A percentile compares a stretch with the other conserved stretches of the same genome.
These are phyloP conservation scores for Parvularia atlantis DNA, from an alignment of 78 protist genomes.

Conservation along the genomic window DNA sequence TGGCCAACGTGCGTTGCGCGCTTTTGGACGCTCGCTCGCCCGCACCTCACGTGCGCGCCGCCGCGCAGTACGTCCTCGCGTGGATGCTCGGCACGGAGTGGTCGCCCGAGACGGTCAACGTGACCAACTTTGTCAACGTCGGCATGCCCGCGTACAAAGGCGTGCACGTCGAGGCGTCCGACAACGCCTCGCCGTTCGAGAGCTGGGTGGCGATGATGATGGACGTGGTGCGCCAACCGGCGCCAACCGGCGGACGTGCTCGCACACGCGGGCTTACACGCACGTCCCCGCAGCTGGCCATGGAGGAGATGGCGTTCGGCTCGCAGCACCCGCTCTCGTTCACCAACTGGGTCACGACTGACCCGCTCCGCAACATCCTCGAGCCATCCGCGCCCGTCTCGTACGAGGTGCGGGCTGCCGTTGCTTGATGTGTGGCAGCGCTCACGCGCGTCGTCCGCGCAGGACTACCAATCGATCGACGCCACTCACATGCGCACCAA, in stretches of 20 bases:
- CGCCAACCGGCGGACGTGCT: no score
- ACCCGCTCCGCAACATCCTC: neutral
- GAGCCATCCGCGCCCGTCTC: neutral
- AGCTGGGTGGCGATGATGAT: slow-evolving; percentile 12
- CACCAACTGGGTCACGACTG: slow-evolving; percentile 20
- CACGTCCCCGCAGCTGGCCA: neutral
- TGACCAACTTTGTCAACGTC: neutral
- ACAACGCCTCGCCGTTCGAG: neutral
- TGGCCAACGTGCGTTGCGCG: no score
- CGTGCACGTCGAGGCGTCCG: neutral
- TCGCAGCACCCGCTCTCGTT: neutral
- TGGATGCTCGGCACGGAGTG: slow-evolving; percentile 9
- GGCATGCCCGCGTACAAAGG: neutral
- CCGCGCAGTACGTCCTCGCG: neutral
- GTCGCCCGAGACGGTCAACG: neutral
- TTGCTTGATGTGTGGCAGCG: no score
- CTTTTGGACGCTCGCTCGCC: no score
- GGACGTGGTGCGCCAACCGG: no score
- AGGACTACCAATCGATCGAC: slow-evolving; percentile 1
- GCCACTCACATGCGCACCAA: neutral
- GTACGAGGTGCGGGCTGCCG: no score
- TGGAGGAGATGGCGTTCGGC: neutral
- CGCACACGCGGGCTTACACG: no score
- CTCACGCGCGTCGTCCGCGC: no score
- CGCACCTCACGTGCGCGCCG: neutral